Evolutionary conservation across 108 stramenopile species (phyloP), one percentile per base, ranked within the genome.

Genomic region (Asterionellopsis glacialis): DNA sequence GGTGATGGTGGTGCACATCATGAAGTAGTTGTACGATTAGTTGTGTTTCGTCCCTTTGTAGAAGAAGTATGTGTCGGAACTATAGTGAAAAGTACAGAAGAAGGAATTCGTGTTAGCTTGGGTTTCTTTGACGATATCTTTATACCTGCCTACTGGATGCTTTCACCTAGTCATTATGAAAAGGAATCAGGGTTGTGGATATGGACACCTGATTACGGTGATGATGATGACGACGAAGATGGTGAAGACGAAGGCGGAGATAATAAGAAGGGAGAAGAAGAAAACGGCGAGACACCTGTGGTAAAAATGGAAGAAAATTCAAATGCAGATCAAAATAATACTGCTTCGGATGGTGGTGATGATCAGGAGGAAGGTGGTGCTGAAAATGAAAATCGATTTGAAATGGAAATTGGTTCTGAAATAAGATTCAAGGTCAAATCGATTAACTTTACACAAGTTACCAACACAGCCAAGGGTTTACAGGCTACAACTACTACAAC

Each of bases 21-120:
- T 59, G 79, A 85, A 51, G 83, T 81, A 27, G 33, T 83, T 0
- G 90, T 95, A 55, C 75, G 81, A 41, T 63, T 93, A 11, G 61
- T 96, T 0, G 83, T 96, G 9, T 95, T 96, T 63, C 80, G 85
- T 44, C 96, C 96, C 12, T 91, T 92, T 66, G 80, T 92, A 11
- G 93, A 93, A 40, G 93, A 96, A 77, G 90, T 96, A 11, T 64
- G 82, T 43, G 51, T 79, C 1, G 93, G 93, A 23, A 76, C 54
- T 13, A 84, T 96, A 28, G 57, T 54, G 10, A 78, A 81, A 41
- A 74, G 74, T 38, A 82, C 74, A 13, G 68, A 76, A 12, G 87
- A 93, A 51, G 96, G 92, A 7, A 57, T 96, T 41, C 63, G 68
- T 45, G 88, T 93, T 13, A 77, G 75, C 42, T 57, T 95, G 38